A percentile compares a stretch with the other conserved stretches of the same genome.
Evolutionary conservation across 1,284 basidiomycete genomes (phyloP).

Genomic region (Pyrrhoderma lamaoense): DNA sequence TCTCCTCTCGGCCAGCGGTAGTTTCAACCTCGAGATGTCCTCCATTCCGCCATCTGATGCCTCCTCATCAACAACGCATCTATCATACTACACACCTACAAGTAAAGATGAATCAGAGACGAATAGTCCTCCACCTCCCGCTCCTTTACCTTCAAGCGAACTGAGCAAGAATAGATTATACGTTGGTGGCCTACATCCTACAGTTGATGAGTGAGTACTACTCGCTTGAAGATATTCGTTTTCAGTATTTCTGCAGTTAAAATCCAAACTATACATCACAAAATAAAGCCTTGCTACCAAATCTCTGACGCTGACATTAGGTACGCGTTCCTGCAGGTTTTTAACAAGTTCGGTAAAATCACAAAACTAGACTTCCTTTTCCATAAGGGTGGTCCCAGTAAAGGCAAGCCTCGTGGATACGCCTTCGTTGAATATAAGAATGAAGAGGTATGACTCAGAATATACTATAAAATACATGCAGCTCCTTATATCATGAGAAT

Average conservation of each 20-base stretch:
- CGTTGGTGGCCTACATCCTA: slow-evolving; percentile 83
- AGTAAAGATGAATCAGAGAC: not conserved
- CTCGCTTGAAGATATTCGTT: not conserved
- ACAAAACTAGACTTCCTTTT: slow-evolving; percentile 92
- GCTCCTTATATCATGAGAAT: slow-evolving; percentile 21
- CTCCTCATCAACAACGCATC: slow-evolving; percentile 3
- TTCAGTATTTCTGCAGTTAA: not conserved
- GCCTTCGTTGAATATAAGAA: slow-evolving; percentile 86
- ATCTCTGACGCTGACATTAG: slow-evolving; percentile 32
- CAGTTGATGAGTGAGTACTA: slow-evolving; percentile 77
- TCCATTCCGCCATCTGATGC: not conserved
- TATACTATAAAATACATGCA: slow-evolving; percentile 22
- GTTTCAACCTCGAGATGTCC: no score
- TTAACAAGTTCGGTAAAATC: slow-evolving; percentile 87
- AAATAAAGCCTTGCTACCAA: not conserved
- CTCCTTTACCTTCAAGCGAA: slow-evolving; percentile 15
- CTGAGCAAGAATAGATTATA: slow-evolving; percentile 69
- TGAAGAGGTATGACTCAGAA: slow-evolving; percentile 78
- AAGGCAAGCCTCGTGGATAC: slow-evolving; percentile 91
- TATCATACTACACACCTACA: slow-evolving; percentile 3
- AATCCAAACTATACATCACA: slow-evolving; percentile 3
- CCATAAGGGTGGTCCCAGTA: slow-evolving; percentile 84
- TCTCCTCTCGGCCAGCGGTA: no score
- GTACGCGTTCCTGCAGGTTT: slow-evolving; percentile 82
- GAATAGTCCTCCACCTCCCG: no score